Percentiles rank a stretch among this genome's conserved stretches.
Evolutionary conservation across 306 rosid genomes (phyloP).

Genomic region (Rosa rugosa): DNA sequence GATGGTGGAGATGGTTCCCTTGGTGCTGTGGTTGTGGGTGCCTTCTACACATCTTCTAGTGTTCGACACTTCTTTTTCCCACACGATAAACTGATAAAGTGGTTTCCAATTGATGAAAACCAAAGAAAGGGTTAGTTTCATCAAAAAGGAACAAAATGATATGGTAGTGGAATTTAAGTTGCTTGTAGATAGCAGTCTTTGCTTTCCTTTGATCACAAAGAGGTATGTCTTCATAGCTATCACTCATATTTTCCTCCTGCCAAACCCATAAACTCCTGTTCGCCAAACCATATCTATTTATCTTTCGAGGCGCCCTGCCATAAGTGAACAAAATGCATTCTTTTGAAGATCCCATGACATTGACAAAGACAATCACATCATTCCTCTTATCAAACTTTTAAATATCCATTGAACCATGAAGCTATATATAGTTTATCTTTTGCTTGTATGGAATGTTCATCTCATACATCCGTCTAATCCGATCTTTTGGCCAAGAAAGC

Average conservation of each 20-base stretch:
- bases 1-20: constrained; percentile 34
- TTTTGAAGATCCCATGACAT: constrained; percentile 19
- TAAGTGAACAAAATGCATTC: constrained; percentile 8
- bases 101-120: constrained; percentile 10
- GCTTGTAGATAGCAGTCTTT: constrained; percentile 14
- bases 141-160: constrained; percentile 6
- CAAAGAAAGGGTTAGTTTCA: not conserved
- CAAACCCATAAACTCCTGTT: constrained; percentile 6
- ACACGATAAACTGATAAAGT: constrained; percentile 17
- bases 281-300: constrained; percentile 13
- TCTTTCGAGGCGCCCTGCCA: constrained; percentile 4
- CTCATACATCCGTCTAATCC: not conserved
- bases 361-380: constrained; percentile 22
- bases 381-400: not conserved
- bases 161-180: constrained; percentile 13
- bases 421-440: not conserved
- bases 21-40: constrained; percentile 28
- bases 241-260: constrained; percentile 4
- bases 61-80: constrained; percentile 17
- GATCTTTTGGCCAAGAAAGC: not conserved
- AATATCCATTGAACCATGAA: not conserved
- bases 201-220: constrained; percentile 17
- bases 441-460: not conserved
- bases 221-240: constrained; percentile 1
- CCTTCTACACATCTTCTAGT: constrained; percentile 8